Evolutionary conservation across 805 yeast species (phyloP), one percentile per base, ranked within the genome.

Genomic region (Starmerella potacharoeniae): DNA sequence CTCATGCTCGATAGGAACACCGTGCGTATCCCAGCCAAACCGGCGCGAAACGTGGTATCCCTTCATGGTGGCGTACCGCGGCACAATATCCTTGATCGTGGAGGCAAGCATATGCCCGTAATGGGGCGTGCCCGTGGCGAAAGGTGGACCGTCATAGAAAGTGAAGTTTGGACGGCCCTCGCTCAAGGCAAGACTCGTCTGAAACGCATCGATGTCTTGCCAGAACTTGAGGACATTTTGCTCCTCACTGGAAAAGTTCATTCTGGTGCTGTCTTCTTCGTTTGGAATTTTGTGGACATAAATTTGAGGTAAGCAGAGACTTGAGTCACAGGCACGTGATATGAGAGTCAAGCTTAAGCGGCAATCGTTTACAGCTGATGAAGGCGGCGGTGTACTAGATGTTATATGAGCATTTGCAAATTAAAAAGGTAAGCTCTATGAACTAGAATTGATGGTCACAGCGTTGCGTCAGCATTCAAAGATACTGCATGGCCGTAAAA

Each of bases 11-110:
- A 93, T 88, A 50, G 99, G 99, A 61, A 93, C 81, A 55, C 99
- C 99, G 71, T 93, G 99, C 55, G 99, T 93, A 73, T 93, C 99
- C 99, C 99, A 93, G 59, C 99, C 99, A 62, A 93, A 93, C 66
- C 97, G 81, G 74, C 99, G 86, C 73, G 87, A 96, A 44, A 93
- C 98, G 65, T 84, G 87, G 71, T 81, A 84, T 22, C 98, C 98
- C 64, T 86, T 91, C 98, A 93, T 91, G 60, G 95, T 86, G 57
- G 97, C 97, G 68, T 88, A 93, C 68, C 99, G 81, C 55, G 98
- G 98, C 54, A 93, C 91, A 62, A 93, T 87, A 74, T 93, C 99
- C 67, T 91, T 93, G 66, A 90, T 87, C 55, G 99, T 93, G 41
- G 97, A 93, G 2, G 97, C 95, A 71, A 93, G 75, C 67, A 93